Conservation (phyloP, 805 yeast genomes). For the Torulaspora gathmanii region DNA sequence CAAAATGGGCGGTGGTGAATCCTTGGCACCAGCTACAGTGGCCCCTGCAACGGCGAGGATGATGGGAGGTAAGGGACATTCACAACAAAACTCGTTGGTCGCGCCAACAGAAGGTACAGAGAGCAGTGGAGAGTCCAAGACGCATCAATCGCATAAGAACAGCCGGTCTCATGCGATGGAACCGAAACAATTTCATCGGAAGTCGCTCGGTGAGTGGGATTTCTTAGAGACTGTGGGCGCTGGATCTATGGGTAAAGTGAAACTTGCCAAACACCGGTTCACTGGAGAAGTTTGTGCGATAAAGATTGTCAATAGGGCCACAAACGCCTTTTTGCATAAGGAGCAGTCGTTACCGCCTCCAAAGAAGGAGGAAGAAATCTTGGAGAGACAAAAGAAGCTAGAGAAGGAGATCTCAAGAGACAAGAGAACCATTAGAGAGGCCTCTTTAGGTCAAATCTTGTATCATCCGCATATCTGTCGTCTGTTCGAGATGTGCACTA, state of each 20-base stretch:
- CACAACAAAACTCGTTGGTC: conserved; percentile 19
- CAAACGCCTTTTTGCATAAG: conserved; percentile 65
- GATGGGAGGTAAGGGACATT: conserved; percentile 28
- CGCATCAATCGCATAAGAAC: conserved; percentile 13
- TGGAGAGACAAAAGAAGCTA: conserved; percentile 61
- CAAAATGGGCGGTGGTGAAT: conserved; percentile 26
- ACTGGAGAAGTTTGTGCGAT: conserved; percentile 86
- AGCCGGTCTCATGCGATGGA: conserved; percentile 13
- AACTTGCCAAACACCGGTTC: conserved; percentile 78
- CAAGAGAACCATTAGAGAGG: conserved; percentile 88
- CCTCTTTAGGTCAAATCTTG: conserved; percentile 83
- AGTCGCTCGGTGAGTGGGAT: conserved; percentile 95
- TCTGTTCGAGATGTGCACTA: conserved; percentile 86
- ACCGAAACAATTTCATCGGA: conserved; percentile 60
- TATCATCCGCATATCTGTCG: conserved; percentile 92
- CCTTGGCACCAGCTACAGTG: conserved; percentile 16
- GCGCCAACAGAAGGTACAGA: conserved; percentile 24
- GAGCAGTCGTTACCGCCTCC: conserved; percentile 69
- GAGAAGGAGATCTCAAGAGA: conserved; percentile 87
- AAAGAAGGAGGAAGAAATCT: conserved; percentile 49
- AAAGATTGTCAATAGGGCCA: conserved; percentile 88
- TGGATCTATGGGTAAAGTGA: conserved; percentile 98
- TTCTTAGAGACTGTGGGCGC: conserved; percentile 94
- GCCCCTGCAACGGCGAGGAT: conserved; percentile 36
- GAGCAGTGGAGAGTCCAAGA: conserved; percentile 7